These are phyloP conservation scores for Kondoa subrosea DNA, from an alignment of 768 basidiomycete genomes.

Conservation along the genomic window DNA sequence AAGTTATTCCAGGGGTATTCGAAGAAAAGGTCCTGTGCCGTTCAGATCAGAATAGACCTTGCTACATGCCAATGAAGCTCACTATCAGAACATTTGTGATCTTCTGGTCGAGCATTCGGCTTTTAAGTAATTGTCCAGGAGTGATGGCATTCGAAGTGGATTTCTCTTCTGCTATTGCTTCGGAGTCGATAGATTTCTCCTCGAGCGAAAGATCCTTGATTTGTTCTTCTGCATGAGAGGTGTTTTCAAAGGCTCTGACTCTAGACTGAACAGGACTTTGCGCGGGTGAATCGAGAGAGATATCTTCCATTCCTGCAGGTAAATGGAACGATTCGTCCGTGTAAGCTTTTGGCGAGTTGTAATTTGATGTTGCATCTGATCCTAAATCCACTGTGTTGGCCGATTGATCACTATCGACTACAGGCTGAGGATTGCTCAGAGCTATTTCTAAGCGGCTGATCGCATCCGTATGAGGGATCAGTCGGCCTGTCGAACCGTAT, in stretches of 20 bases:
- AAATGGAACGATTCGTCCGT: not conserved
- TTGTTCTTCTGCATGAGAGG: not conserved
- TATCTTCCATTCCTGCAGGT: constrained; percentile 3
- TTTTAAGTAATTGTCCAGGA: constrained; percentile 42
- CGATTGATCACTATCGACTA: not conserved
- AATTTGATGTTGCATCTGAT: not conserved
- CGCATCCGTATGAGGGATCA: constrained; percentile 61
- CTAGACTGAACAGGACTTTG: not conserved
- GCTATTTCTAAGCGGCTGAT: constrained; percentile 78
- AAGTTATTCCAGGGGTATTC: constrained; percentile 96
- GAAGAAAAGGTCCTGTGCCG: constrained; percentile 74
- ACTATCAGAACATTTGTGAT: constrained; percentile 64
- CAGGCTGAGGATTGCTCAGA: constrained; percentile 37
- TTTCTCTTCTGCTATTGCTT: not conserved
- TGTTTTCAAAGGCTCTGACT: not conserved
- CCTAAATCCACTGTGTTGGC: not conserved
- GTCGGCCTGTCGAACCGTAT: constrained; percentile 66
- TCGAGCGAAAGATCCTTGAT: not conserved
- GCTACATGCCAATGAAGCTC: constrained; percentile 27
- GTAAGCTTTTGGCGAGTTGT: not conserved
- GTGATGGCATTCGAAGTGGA: not conserved
- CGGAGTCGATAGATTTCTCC: not conserved
- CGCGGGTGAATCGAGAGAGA: constrained; percentile 48
- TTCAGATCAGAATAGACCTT: not conserved
- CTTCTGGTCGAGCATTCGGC: constrained; percentile 53